Base-by-base conservation (phyloP, 495 filamentous ascomycete species). In the Chaetomium cochliodes region DNA sequence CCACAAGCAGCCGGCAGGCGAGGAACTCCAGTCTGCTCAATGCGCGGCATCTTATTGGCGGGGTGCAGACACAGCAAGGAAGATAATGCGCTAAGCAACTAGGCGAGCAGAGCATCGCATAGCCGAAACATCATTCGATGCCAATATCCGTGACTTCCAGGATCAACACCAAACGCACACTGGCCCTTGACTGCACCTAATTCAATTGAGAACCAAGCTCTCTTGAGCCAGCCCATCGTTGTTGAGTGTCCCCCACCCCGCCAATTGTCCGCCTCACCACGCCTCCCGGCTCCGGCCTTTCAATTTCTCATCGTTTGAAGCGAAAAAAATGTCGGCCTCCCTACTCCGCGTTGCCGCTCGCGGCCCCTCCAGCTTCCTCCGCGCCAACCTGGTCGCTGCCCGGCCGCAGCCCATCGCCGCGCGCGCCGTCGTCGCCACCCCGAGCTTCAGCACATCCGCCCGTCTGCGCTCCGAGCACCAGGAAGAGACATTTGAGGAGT, bases 401-500 rank as follows among this genome's bases (percentile, higher is more conserved):
- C 83, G 76, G 74, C 86, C 80, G 74, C 81, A 78, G 73, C 72
- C 74, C 60, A 49, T 78, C 66, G 71, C 66, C 50, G 68, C 71
- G 57, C 73, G 72, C 64, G 69, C 69, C 80, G 72, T 72, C 78
- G 66, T 69, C 75, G 65, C 76, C 66, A 67, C 71, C 65, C 73
- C 78, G 52, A 76, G 78, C 80, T 90, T 90, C 85, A 89, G 87
- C 83, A 90, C 86, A 72, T 83, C 86, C 73, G 79, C 77, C 68
- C 67, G 77, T 75, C 79, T 83, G 76, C 80, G 81, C 72, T 77
- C 77, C 73, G 79, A 82, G 72, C 82, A 81, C 82, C 82, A 92
- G 76, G 90, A 93, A 77, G 94, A 99, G 87, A 97, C 87, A 73
- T 99, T 94, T 74, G 94, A 99, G 85, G 92, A 99, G 84, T 99